phyloP scores from a whole-genome alignment of 495 filamentous ascomycete genomes.

The Alectoria sarmentosa region DNA sequence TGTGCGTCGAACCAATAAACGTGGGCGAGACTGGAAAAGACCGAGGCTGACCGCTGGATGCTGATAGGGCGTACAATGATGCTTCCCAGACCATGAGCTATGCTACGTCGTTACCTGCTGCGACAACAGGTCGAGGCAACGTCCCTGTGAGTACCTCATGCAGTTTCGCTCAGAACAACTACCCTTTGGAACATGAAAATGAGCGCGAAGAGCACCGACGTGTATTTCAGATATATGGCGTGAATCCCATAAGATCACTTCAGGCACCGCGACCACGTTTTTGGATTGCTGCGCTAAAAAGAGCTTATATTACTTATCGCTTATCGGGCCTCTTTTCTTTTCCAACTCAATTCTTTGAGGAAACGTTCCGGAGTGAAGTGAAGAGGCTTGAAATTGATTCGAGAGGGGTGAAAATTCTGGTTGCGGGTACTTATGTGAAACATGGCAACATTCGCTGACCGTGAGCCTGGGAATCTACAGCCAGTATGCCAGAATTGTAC shows the following conservation, averaged over 20 bases:
- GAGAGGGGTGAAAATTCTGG: background rate
- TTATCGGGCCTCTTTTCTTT: background rate
- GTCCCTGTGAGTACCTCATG: conserved; percentile 52
- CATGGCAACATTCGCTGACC: conserved; percentile 54
- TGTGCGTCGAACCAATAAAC: conserved; percentile 1
- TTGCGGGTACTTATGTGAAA: conserved; percentile 28
- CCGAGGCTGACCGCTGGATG: conserved; percentile 31
- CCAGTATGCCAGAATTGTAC: conserved; percentile 96
- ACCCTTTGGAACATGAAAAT: background rate
- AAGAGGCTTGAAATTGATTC: background rate
- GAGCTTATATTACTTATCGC: conserved; percentile 2
- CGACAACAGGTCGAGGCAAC: conserved; percentile 57
- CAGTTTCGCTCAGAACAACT: conserved; percentile 36
- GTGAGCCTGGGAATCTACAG: conserved; percentile 59
- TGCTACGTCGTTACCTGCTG: conserved; percentile 59
- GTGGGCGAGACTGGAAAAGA: background rate
- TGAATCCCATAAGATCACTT: background rate
- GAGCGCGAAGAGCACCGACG: background rate
- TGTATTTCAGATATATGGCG: background rate
- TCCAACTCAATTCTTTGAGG: background rate
- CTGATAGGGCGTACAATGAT: conserved; percentile 42
- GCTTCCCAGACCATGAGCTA: conserved; percentile 50
- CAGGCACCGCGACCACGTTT: background rate
- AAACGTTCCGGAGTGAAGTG: background rate
- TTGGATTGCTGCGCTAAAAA: conserved; percentile 1